These are phyloP conservation scores for Paraurostyla sp. DNA, from an alignment of 73 alveolate genomes.

Conservation along the genomic window DNA sequence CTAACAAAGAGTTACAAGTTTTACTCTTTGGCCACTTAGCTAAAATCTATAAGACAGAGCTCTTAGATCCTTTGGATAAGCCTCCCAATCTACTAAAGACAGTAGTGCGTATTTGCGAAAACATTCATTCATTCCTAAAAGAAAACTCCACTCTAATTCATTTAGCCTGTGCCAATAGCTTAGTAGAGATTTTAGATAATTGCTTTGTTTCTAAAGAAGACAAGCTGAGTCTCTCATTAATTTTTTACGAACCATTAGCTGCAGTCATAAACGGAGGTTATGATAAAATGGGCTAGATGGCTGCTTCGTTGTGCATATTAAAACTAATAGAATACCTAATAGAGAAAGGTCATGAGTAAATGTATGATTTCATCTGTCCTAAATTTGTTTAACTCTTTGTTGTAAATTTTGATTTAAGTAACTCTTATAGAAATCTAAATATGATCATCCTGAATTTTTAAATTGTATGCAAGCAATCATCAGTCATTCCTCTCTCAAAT, in stretches of 20 bases:
- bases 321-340: constrained; percentile 48
- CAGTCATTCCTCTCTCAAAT: constrained; percentile 24
- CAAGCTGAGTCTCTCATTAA: constrained; percentile 52
- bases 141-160: constrained; percentile 68
- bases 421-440: constrained; percentile 27
- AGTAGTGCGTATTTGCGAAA: constrained; percentile 62
- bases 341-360: constrained; percentile 22
- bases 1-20: constrained; percentile 68
- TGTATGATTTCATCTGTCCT: constrained; percentile 56
- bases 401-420: not conserved
- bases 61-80: constrained; percentile 68
- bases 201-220: constrained; percentile 67
- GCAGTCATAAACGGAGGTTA: constrained; percentile 65
- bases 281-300: constrained; percentile 67
- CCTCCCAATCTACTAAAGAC: constrained; percentile 72
- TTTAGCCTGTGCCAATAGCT: constrained; percentile 63
- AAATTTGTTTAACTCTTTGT: constrained; percentile 59
- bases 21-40: constrained; percentile 71
- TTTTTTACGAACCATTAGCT: constrained; percentile 69
- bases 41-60: not conserved
- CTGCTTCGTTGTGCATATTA: constrained; percentile 57
- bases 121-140: constrained; percentile 48
- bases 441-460: constrained; percentile 59
- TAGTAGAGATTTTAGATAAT: constrained; percentile 51
- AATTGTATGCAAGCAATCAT: constrained; percentile 3